A percentile compares a stretch with the other conserved stretches of the same genome.
phyloP scores from a whole-genome alignment of 2,329 filamentous ascomycete genomes.

The Ambrosiella xylebori region DNA sequence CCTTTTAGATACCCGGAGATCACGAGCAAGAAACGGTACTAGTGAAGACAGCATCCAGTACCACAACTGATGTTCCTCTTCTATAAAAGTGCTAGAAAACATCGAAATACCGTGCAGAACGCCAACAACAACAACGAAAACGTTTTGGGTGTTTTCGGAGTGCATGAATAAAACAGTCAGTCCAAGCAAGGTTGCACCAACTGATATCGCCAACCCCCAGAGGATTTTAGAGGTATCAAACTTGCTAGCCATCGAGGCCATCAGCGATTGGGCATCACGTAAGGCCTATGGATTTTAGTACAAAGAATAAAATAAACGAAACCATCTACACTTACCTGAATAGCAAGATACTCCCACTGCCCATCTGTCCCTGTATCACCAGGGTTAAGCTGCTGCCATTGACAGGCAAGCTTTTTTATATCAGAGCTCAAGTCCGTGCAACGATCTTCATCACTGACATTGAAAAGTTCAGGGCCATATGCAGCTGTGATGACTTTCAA shows the following conservation, averaged over 20 bases:
- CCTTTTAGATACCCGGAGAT: neutral
- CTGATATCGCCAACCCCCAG: slow-evolving; percentile 17
- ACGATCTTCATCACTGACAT: neutral
- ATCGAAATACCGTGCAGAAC: slow-evolving; percentile 64
- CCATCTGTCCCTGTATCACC: neutral
- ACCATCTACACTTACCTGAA: slow-evolving; percentile 1
- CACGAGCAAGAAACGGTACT: neutral
- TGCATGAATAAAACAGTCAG: no score
- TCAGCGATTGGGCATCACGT: slow-evolving; percentile 52
- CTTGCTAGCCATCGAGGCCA: slow-evolving; percentile 84
- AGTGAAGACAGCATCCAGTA: slow-evolving; percentile 51
- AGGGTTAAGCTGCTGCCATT: slow-evolving; percentile 33
- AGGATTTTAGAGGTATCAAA: slow-evolving; percentile 45
- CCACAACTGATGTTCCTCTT: slow-evolving; percentile 98
- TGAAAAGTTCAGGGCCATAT: slow-evolving; percentile 33
- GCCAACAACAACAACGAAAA: neutral
- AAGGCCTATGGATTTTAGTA: slow-evolving; percentile 34
- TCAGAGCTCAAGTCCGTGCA: slow-evolving; percentile 16
- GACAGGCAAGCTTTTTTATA: slow-evolving; percentile 47
- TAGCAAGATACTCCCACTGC: neutral
- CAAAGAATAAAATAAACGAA: neutral
- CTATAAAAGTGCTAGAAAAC: slow-evolving; percentile 95
- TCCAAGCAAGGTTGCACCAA: no score
- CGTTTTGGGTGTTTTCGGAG: neutral
- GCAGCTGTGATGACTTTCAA: slow-evolving; percentile 58